Evolutionary conservation across 2,329 filamentous ascomycete species (phyloP).

Genomic region (Beauveria sp.): DNA sequence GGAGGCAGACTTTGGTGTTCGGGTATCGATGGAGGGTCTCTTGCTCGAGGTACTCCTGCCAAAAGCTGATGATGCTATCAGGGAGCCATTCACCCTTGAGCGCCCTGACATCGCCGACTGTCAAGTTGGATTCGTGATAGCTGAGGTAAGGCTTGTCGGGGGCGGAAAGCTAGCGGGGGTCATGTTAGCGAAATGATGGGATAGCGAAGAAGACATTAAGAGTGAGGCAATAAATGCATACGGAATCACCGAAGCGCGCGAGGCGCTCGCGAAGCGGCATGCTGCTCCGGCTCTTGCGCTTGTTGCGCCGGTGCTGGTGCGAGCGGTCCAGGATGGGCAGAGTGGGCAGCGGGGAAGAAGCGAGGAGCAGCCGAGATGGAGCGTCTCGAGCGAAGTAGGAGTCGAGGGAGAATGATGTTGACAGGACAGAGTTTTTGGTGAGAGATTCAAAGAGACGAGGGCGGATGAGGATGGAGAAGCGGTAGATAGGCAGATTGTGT

Average conservation of each 20-base stretch:
- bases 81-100: constrained; percentile 93
- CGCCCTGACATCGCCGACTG: constrained; percentile 79
- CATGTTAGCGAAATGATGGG: not conserved
- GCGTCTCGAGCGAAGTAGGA: not conserved
- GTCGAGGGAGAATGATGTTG: not conserved
- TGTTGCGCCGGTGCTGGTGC: constrained; percentile 1
- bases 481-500: not conserved
- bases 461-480: not conserved
- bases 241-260: constrained; percentile 40
- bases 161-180: constrained; percentile 35
- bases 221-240: constrained; percentile 20
- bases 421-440: not conserved
- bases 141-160: constrained; percentile 32
- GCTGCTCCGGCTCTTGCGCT: constrained; percentile 17
- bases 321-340: constrained; percentile 3
- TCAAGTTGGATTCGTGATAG: constrained; percentile 48
- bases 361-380: not conserved
- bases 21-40: constrained; percentile 77
- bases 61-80: constrained; percentile 95
- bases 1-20: constrained; percentile 77
- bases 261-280: constrained; percentile 36
- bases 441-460: not conserved
- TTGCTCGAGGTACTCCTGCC: constrained; percentile 93
- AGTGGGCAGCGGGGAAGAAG: not conserved
- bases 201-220: not conserved